phyloP scores from a whole-genome alignment of 768 basidiomycete genomes.

The Lactarius psammicola region DNA sequence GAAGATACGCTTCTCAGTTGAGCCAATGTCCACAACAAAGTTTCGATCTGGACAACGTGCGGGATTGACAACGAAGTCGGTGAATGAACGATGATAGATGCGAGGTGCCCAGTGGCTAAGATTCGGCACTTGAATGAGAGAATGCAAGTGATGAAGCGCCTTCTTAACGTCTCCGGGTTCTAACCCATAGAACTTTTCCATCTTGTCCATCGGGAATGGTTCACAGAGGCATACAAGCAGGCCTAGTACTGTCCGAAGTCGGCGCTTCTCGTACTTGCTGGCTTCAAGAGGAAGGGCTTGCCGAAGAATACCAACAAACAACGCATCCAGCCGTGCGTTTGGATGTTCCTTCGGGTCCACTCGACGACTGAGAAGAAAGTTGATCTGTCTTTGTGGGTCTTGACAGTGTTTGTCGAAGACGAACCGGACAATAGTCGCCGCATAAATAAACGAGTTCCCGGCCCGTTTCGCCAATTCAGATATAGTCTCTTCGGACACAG shows the following conservation, averaged over 20 bases:
- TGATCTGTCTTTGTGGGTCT: background rate
- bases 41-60: background rate
- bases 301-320: too few species aligned
- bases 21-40: background rate
- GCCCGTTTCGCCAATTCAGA: background rate
- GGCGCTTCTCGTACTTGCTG: background rate
- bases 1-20: background rate
- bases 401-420: background rate
- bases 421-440: background rate
- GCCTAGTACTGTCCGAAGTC: background rate
- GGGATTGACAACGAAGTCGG: background rate
- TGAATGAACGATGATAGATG: background rate
- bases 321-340: background rate
- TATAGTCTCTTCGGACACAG: background rate
- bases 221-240: background rate
- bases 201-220: background rate
- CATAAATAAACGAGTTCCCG: background rate
- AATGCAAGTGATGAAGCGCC: background rate
- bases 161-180: background rate
- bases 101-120: background rate
- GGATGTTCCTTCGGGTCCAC: background rate
- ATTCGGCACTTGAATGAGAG: background rate
- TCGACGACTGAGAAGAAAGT: background rate
- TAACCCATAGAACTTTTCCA: background rate
- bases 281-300: background rate